Evolutionary conservation across 805 yeast species (phyloP), one percentile per base, ranked within the genome.

Genomic region (Metschnikowia santaceciliae): DNA sequence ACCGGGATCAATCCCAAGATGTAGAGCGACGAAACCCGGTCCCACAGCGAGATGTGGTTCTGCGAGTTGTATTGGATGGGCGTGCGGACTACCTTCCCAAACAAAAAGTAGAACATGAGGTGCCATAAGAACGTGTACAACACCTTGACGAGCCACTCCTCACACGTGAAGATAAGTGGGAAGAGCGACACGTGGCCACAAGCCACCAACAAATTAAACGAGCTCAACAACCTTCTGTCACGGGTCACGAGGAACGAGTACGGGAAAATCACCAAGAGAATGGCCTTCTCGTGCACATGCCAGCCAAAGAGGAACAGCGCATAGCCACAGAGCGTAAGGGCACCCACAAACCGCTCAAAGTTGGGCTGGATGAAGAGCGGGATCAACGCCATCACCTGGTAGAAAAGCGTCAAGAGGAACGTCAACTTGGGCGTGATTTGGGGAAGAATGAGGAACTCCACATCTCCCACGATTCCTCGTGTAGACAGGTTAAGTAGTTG

Each of bases 271-370:
- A 92, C 85, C 19, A 91, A 67, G 76, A 94, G 77, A n/a, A 94
- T 82, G 0, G 98, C 98, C 76, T 94, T 94, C 68, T 94, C 99
- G 70, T 94, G 99, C 22, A 94, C 99, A 63, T 94, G 98, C 97
- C 98, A 94, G 4, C 99, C 99, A 69, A 94, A 94, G 45, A 94
- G 70, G 63, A 88, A 94, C 2, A 96, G 87, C 0, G 96, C 84
- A 69, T 82, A 89, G 3, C 95, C 98, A 69, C 98, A 92, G 44
- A 92, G 75, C 0, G 97, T 86, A 59, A 94, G 69, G 1, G 91
- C 81, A 0, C 96, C 97, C 15, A 91, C 66, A 59, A 94, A 94
- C 56, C 95, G 76, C 55, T 82, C 82, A 64, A 78, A 88, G 2
- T 83, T 82, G 4, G 97, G 96, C 50, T 81, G 82, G 32, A 84